Evolutionary conservation across 805 yeast species (phyloP).

Genomic region (Candida silvicultrix): DNA sequence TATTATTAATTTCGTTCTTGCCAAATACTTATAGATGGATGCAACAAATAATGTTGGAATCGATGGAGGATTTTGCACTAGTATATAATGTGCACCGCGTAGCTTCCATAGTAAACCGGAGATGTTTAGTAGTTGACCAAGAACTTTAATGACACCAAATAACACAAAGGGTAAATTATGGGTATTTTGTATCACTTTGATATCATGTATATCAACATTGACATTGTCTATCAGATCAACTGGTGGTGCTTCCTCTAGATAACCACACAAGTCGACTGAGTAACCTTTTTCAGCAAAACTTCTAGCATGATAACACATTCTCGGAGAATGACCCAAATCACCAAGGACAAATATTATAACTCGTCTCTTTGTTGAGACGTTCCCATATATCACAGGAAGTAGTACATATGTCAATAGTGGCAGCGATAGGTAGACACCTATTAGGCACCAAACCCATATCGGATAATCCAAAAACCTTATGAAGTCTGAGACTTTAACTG

Average conservation of each 20-base stretch:
- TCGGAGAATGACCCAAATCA: conserved; percentile 90
- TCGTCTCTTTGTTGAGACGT: conserved; percentile 36
- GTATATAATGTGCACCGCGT: conserved; percentile 57
- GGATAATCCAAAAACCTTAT: conserved; percentile 22
- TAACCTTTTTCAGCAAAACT: conserved; percentile 67
- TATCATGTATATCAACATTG: conserved; percentile 44
- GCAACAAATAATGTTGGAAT: conserved; percentile 72
- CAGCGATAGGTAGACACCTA: conserved; percentile 38
- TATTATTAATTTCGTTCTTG: conserved; percentile 58
- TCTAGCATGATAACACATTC: conserved; percentile 86
- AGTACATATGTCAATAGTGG: conserved; percentile 27
- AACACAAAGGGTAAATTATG: conserved; percentile 42
- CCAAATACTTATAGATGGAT: conserved; percentile 45
- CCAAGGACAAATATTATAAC: conserved; percentile 83
- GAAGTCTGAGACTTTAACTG: background rate
- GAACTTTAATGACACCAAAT: conserved; percentile 55
- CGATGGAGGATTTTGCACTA: conserved; percentile 91
- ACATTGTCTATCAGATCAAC: conserved; percentile 41
- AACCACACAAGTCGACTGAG: conserved; percentile 81
- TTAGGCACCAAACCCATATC: conserved; percentile 37
- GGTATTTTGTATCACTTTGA: conserved; percentile 34
- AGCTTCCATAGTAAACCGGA: conserved; percentile 41
- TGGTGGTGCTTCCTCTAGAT: conserved; percentile 53
- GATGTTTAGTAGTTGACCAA: conserved; percentile 46
- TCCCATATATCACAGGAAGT: conserved; percentile 30